These are phyloP conservation scores for Pichia manshurica DNA, from an alignment of 805 yeast genomes.

Conservation along the genomic window DNA sequence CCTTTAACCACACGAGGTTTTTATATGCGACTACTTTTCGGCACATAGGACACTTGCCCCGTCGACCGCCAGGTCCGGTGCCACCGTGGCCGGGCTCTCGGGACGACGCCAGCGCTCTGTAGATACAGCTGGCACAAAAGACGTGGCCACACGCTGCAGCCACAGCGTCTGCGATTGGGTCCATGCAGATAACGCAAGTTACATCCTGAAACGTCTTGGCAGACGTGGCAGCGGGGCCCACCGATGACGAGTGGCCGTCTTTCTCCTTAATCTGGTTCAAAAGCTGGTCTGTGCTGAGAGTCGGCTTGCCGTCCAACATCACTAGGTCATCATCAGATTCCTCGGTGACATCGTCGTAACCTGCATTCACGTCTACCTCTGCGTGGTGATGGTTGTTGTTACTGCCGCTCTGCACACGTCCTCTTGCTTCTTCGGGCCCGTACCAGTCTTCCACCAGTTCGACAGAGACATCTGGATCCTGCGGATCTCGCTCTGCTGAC, in stretches of 20 bases:
- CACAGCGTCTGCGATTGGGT: conserved; percentile 42
- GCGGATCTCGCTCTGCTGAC: too few relatives aligned
- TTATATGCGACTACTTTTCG: conserved; percentile 27
- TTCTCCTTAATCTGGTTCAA: conserved; percentile 33
- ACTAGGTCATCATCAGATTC: conserved; percentile 29
- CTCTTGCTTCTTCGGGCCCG: not conserved
- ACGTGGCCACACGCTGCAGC: conserved; percentile 55
- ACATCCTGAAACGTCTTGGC: conserved; percentile 32
- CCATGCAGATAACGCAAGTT: conserved; percentile 53
- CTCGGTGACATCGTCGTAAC: conserved; percentile 17
- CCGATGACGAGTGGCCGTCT: not conserved
- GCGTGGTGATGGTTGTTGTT: too few relatives aligned
- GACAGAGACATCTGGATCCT: conserved; percentile 5
- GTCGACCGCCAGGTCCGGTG: not conserved
- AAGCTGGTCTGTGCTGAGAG: conserved; percentile 20
- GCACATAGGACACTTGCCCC: conserved; percentile 32
- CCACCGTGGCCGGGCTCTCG: conserved; percentile 22
- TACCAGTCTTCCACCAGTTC: conserved; percentile 5
- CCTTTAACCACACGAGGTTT: conserved; percentile 29
- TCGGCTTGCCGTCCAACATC: conserved; percentile 17
- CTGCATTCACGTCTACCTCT: conserved; percentile 5
- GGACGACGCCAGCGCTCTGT: conserved; percentile 44
- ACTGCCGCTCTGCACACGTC: too few relatives aligned
- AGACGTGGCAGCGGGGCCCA: not conserved
- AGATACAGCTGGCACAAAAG: conserved; percentile 49